Evolutionary conservation across 2,329 filamentous ascomycete genomes (phyloP), one percentile per base, ranked within the genome.

Genomic region (Aureobasidium pullulans): DNA sequence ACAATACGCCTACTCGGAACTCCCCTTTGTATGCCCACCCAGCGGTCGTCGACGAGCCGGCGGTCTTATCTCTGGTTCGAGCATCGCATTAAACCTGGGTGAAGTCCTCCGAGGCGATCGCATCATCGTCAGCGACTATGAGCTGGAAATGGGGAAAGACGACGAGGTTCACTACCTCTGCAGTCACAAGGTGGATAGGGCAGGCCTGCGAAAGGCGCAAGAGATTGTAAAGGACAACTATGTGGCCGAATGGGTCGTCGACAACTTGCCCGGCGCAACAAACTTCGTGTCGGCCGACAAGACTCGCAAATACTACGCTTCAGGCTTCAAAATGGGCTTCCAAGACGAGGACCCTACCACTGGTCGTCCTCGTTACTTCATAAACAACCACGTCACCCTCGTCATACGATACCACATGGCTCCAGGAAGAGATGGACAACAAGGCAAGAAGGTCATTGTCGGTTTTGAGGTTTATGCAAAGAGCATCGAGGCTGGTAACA

Each of bases 381-480:
- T 96, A 66, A 89, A 96, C 76, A 96, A 96, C 70, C 91, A 96
- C 71, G 85, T 92, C 66, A 94, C 89, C 2, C 84, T 96, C 56
- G 87, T 95, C 46, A 84, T 96, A 60, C 85, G 89, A 58, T 90
- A 89, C 73, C 85, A 89, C 63, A 80, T 80, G 53, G 89, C 88
- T 1, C 82, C 87, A 1, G 87, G 87, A 10, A 80, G 77, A 63
- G 85, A 83, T 60, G 88, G 88, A 32, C 80, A 85, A 16, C 80
- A 81, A 46, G 88, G 88, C 52, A 87, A 85, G 63, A 91, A 89
- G 73, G 84, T 94, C 40, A 83, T 96, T 64, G 88, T 95, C 19
- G 90, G 89, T 0, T 96, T 96, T 68, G 90, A 96, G 74, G 86
- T 96, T 29, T 96, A 94, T 68, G 84, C 90, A 23, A 95, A 93